Conservation (phyloP, 768 basidiomycete genomes). For the Calvatia gigantea region DNA sequence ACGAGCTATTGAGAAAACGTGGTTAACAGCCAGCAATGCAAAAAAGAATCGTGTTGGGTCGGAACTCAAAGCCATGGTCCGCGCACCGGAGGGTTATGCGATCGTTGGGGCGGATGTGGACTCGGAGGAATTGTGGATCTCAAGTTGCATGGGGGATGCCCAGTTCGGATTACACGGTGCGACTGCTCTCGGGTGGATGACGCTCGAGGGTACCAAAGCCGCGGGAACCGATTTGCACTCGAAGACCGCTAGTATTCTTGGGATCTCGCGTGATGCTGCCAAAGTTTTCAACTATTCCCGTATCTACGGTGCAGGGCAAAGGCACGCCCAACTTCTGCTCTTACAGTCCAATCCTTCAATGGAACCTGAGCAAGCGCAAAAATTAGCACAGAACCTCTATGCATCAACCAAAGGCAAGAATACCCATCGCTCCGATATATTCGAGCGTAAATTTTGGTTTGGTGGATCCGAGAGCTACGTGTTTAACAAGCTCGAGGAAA, state of each 20-base stretch:
- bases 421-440: constrained; percentile 70
- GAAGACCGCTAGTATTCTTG: constrained; percentile 90
- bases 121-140: constrained; percentile 98
- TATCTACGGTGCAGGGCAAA: constrained; percentile 98
- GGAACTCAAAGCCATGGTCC: constrained; percentile 97
- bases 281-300: constrained; percentile 99
- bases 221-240: constrained; percentile 96
- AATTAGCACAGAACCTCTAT: constrained; percentile 82
- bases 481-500: constrained; percentile 97
- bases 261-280: constrained; percentile 90
- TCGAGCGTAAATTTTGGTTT: constrained; percentile 89
- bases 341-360: constrained; percentile 82
- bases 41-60: constrained; percentile 98
- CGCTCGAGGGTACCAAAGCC: constrained; percentile 92
- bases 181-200: constrained; percentile 99
- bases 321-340: constrained; percentile 85
- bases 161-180: constrained; percentile 97
- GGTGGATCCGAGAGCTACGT: constrained; percentile 95
- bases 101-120: constrained; percentile 99
- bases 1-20: constrained; percentile 95
- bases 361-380: constrained; percentile 73
- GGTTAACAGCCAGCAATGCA: constrained; percentile 97
- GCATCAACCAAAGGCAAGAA: constrained; percentile 91
- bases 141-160: constrained; percentile 96
- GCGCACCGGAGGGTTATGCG: constrained; percentile 87